Base-by-base conservation (phyloP, 495 filamentous ascomycete genomes). In the Penicillium arizonense region DNA sequence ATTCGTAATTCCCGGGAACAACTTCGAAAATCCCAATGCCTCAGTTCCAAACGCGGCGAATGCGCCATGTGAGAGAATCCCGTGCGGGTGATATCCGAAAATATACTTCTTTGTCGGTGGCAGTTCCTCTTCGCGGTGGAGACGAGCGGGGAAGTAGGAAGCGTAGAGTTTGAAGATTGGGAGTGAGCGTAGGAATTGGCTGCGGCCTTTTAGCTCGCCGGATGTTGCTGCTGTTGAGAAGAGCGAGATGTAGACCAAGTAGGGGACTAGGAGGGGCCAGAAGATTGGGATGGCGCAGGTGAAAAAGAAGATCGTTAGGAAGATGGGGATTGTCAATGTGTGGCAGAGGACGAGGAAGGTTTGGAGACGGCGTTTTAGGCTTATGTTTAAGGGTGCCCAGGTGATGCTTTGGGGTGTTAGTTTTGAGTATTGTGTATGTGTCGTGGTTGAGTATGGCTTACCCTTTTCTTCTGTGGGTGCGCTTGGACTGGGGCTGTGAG, bases 1-100 rank as follows among this genome's bases (percentile, higher is more conserved):
- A 44, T 88, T 98, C 16, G 84, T 96, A 58, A 98, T 96, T n/a
- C 91, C 93, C 0, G 95, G 95, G 58, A 97, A 98, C 23, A 97
- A 82, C 47, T 87, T 81, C 2, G 82, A 82, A 69, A 97, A 98
- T 3, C 94, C 91, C 5, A 95, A 77, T 0, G 89, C 89, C 58
- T 97, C 94, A 5, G 95, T 97, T 26, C 78, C 89, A 57, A 98
- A 97, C 13, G 92, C 87, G 3, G 88, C 90, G 70, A 94, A 97
- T 1, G 95, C 94, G 34, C 94, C 94, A 62, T 96, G 90, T 12
- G 87, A 91, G 61, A 98, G 96, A 69, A 98, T 97, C 36, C 94
- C 94, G 67, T 97, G 93, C 0, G 93, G 93, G 63, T 97, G 94
- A 67, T 97, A 97, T 37, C 95, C 94, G 64, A 98, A 96, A 58